Evolutionary conservation across 768 basidiomycete genomes (phyloP), one percentile per base, ranked within the genome.

Genomic region (Boletus reticulatus): DNA sequence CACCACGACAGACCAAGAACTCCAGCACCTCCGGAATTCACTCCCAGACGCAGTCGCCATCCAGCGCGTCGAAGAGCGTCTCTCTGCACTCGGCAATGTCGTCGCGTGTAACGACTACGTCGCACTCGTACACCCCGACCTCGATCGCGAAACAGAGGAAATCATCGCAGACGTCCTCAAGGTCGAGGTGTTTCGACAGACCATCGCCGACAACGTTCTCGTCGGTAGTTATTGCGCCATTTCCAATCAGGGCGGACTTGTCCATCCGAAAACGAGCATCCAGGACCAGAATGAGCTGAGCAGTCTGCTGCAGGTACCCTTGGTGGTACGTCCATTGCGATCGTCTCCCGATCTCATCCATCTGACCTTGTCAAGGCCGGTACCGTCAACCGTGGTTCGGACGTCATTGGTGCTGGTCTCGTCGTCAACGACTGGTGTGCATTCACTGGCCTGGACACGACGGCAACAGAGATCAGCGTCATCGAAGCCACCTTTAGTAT

Each of bases 351-450:
- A 36, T 43, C 6, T 2, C 14, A 4, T 32, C 11, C 13, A 14
- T 51, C 55, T 62, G 37, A 57, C 36, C 8, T 5, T 47, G 5
- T 59, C 13, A 19, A 96, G 94, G 94, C 97, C 48, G 97, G 97
- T 22, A 98, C 97, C 4, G 94, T 99, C 57, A 99, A 98, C 74
- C 88, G 97, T 69, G 97, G 97, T 65, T 97, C 94, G 45, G 97
- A 98, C 66, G 94, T 98, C 37, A 87, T 99, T 61, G 97, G 97
- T 31, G 97, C 96, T 10, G 97, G 97, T 31, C 80, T 98, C 34
- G 94, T 99, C 53, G 97, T 98, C 54, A 99, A 99, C 67, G 97
- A 98, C 71, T 98, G 97, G 97, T 93, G 92, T 76, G 97, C 97
- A 11, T 98, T 98, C 75, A 94, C 94, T n/a, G 97, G 97, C 36